Base-by-base conservation (phyloP, 306 rosid species). In the Rosa chinensis region DNA sequence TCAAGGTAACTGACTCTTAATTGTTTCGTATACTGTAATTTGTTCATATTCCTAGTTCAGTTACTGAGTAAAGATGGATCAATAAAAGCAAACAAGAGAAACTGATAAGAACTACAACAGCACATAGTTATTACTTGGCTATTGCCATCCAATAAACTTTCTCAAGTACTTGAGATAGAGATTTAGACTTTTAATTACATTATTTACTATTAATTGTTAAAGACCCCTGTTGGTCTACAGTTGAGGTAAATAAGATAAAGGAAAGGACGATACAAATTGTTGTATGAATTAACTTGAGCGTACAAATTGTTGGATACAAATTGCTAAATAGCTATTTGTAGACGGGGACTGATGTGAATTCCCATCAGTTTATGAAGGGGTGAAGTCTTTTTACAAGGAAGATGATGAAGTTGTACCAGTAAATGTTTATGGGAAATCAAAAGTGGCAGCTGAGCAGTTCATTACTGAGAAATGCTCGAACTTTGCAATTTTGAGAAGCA, bases 371-470 rank as follows among this genome's bases (percentile, higher is more conserved):
- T 91, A 95, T 86, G 94, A 92, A 85, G 1, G 99, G 78, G 85
- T 86, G 82, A 91, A 82, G 84, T 87, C 94, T 83, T 95, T 95
- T 83, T 95, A 91, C 86, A 86, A 88, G 86, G 99, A 95, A 84
- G 96, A 95, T 70, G 96, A 92, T 82, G 77, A 77, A 83, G 77
- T 86, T 52, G 43, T 87, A 74, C 97, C 97, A 8, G 88, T 95
- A 70, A 92, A 92, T 81, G 91, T 86, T 55, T 92, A 95, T 84
- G 99, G 99, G 52, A 91, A 90, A 86, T 89, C 99, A 37, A 95
- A 92, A 84, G 73, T 90, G 58, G 93, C 86, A 50, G 97, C 98
- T 20, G 99, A 95, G 82, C 70, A 90, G 84, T 83, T 89, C 77
- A 87, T 95, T 77, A 80, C 83, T 21, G 91, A 90, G 81, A 93